Base-by-base conservation (phyloP, 805 yeast genomes). In the Metschnikowia proteae region DNA sequence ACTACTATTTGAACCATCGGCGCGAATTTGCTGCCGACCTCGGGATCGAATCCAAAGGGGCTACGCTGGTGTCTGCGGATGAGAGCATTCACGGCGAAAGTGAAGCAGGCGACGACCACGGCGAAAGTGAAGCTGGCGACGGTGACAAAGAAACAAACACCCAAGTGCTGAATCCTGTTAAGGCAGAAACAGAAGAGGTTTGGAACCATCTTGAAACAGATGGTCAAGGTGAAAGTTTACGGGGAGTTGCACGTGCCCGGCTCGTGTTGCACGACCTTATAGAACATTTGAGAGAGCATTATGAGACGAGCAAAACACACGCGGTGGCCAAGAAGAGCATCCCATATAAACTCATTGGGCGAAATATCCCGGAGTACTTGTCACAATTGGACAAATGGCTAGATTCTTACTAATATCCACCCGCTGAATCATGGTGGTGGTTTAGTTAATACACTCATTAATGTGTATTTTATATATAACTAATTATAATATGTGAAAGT, bases 271-370 rank as follows among this genome's bases (percentile, higher is more conserved):
- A 9, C n/a, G 33, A 38, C 0, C 60, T 70, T 31, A 42, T 65
- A 3, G 31, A 44, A 5, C 72, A 69, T 23, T 53, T 73, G n/a
- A 32, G 43, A 17, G 46, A 54, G 4, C 78, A 73, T 47, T 61
- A 57, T 41, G 65, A 68, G 32, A 41, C 59, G 28, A 66, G 74
- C 46, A 68, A 67, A 44, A 60, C 65, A 3, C 67, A 60, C 45
- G 56, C 57, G 31, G 53, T 62, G 4, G 76, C 76, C 1, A 60
- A 55, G 43, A 61, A 63, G 36, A 60, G 65, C 40, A 70, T 73
- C 4, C 77, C 77, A 0, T 43, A 55, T 3, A 48, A 52, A 8
- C 47, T 67, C 6, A 60, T 70, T 4, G 73, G 74, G 7, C 60
- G 58, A 31, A 63, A 66, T 42, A 52, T 66, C 6, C 46, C 49